Percentiles rank a stretch among this genome's conserved stretches.
Conservation (phyloP, 352 stramenopile genomes). For the Lagenidium sp. region DNA sequence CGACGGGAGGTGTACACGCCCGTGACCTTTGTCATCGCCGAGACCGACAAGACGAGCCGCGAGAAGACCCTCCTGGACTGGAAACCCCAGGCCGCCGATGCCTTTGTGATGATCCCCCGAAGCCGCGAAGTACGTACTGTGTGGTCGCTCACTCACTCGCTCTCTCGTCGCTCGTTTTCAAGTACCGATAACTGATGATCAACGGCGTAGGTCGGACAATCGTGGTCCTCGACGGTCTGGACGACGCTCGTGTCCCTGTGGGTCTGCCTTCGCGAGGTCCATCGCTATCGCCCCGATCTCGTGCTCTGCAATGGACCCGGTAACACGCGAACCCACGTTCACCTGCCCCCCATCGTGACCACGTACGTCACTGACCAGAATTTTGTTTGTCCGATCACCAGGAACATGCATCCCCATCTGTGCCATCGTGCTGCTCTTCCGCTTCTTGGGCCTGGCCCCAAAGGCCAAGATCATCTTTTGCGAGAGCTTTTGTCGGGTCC, state of each 20-base stretch:
- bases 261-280: constrained; percentile 69
- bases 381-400: no score
- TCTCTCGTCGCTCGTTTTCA: no score
- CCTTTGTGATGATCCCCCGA: constrained; percentile 82
- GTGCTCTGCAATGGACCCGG: constrained; percentile 93
- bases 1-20: constrained; percentile 73
- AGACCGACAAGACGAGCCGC: constrained; percentile 88
- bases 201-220: constrained; percentile 83
- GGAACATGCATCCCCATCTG: constrained; percentile 92
- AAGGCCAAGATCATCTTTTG: constrained; percentile 89
- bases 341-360: neutral
- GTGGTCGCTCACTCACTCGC: no score
- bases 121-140: constrained; percentile 77
- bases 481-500: constrained; percentile 92
- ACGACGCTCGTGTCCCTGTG: constrained; percentile 80
- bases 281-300: constrained; percentile 67
- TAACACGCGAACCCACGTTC: no score
- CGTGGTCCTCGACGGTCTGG: constrained; percentile 83
- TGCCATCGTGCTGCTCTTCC: constrained; percentile 72
- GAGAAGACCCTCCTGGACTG: constrained; percentile 68
- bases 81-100: constrained; percentile 27
- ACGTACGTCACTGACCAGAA: no score
- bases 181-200: no score
- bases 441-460: constrained; percentile 61
- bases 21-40: constrained; percentile 85